A percentile compares a stretch with the other conserved stretches of the same genome.
Conservation (phyloP, 495 filamentous ascomycete genomes). For the Elaphomyces granulatus region DNA sequence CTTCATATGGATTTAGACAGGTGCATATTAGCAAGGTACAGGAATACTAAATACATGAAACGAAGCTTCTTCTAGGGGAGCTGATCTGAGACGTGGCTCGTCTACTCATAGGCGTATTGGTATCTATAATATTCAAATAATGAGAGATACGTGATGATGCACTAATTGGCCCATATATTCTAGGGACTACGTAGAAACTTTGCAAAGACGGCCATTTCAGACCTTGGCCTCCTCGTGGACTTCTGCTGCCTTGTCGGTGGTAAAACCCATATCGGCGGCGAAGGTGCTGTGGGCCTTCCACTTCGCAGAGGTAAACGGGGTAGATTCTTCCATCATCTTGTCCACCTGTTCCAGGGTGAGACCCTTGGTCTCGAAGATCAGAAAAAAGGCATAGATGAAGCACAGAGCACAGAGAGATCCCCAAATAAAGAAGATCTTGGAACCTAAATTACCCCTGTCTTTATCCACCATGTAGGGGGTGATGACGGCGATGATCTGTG, state of each 20-base stretch:
- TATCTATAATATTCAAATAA: too few relatives aligned
- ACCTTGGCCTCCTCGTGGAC: conserved; percentile 1
- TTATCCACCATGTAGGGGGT: conserved; percentile 58
- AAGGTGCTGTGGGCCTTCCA: conserved; percentile 63
- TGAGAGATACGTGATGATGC: too few relatives aligned
- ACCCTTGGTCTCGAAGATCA: conserved; percentile 69
- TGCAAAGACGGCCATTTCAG: too few relatives aligned
- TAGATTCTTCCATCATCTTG: conserved; percentile 68
- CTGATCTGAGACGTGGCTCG: too few relatives aligned
- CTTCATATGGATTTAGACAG: too few relatives aligned
- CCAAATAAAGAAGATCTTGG: conserved; percentile 72
- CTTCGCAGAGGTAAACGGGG: conserved; percentile 50
- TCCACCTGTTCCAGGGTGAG: conserved; percentile 77
- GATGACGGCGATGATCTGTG: conserved; percentile 45
- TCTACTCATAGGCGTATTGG: too few relatives aligned
- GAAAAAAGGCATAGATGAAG: conserved; percentile 56
- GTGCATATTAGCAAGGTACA: too few relatives aligned
- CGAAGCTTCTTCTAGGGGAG: too few relatives aligned
- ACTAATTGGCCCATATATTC: too few relatives aligned
- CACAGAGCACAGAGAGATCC: conserved; percentile 48
- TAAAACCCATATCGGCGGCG: conserved; percentile 43
- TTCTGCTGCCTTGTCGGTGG: conserved; percentile 6
- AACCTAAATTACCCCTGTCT: conserved; percentile 47
- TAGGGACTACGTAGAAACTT: too few relatives aligned
- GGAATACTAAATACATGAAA: too few relatives aligned